Evolutionary conservation across 1,139 yeast genomes (phyloP), one percentile per base, ranked within the genome.

Genomic region (Lodderomyces parapsilosis): DNA sequence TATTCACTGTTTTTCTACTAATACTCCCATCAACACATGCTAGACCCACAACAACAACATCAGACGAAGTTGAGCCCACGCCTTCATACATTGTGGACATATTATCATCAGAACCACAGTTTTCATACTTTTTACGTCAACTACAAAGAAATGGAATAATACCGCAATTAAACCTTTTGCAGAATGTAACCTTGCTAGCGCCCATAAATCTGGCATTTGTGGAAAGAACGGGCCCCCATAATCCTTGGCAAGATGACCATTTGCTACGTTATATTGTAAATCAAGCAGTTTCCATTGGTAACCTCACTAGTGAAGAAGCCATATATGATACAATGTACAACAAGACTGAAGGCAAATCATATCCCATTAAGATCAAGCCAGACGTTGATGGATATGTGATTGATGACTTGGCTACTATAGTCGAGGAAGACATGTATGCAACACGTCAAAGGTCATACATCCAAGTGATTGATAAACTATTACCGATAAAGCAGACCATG

Each of bases 151-250:
- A 74, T 38, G 94, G 85, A 10, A 65, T 86, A 48, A 69, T 93
- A 1, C 94, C 95, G 1, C 63, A 67, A 27, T 62, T 93, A 40
- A 91, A 89, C 59, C 67, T 68, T 30, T 63, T 86, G 48, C 66
- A 71, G 30, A 86, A 90, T 58, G 76, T 84, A 42, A 89, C 98
- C 0, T 65, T 91, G 15, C 60, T 89, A 38, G 97, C 97, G 0
- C 97, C 98, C 0, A 76, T 87, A 15, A 89, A 91, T 63, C 81
- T 86, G 54, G 97, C 96, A 0, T 90, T 86, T 62, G 71, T 51
- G 7, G 47, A 43, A 9, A 31, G 36, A 4, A 30, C 40, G 22
- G 43, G 47, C 4, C 6, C 17, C 9, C n/a, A 35, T 10, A 23
- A 28, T 15, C 45, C 50, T 9, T 43, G 42, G 34, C 62, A 57